A percentile compares a stretch with the other conserved stretches of the same genome.
Conservation (phyloP, 2,329 filamentous ascomycete species). For the Colletotrichum lini region DNA sequence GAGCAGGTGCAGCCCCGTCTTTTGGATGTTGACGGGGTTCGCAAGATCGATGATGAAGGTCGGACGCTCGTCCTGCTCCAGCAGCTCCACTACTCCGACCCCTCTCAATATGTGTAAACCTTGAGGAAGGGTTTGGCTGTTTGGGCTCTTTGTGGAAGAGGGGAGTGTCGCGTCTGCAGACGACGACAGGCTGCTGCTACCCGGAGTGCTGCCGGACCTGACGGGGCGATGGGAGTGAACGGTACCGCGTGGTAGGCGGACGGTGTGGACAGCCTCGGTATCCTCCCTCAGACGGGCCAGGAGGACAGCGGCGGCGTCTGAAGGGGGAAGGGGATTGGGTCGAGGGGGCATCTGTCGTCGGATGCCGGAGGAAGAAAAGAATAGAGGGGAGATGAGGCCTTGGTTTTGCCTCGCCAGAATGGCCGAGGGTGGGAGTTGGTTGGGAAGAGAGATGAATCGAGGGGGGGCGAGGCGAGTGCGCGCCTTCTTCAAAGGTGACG, state of each 20-base stretch:
- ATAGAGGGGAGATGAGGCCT: slow-evolving; percentile 64
- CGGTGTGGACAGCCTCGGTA: slow-evolving; percentile 65
- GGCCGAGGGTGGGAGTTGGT: slow-evolving; percentile 42
- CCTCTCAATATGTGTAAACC: slow-evolving; percentile 71
- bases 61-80: slow-evolving; percentile 83
- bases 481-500: slow-evolving; percentile 61
- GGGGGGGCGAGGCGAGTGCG: slow-evolving; percentile 63
- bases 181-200: slow-evolving; percentile 65
- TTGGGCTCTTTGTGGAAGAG: slow-evolving; percentile 58
- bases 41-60: slow-evolving; percentile 81
- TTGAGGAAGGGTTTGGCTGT: slow-evolving; percentile 62
- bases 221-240: slow-evolving; percentile 61
- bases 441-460: slow-evolving; percentile 59
- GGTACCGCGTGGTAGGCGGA: slow-evolving; percentile 69
- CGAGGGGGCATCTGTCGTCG: slow-evolving; percentile 54
- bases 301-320: slow-evolving; percentile 63
- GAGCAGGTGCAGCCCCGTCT: slow-evolving; percentile 71
- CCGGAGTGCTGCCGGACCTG: slow-evolving; percentile 65
- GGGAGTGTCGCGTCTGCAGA: slow-evolving; percentile 56
- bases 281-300: slow-evolving; percentile 62
- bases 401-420: slow-evolving; percentile 49
- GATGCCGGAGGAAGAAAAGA: slow-evolving; percentile 62
- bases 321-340: slow-evolving; percentile 54
- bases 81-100: slow-evolving; percentile 78
- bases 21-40: slow-evolving; percentile 68